Evolutionary conservation across 2,329 filamentous ascomycete species (phyloP).

Genomic region (Alternaria rosae): DNA sequence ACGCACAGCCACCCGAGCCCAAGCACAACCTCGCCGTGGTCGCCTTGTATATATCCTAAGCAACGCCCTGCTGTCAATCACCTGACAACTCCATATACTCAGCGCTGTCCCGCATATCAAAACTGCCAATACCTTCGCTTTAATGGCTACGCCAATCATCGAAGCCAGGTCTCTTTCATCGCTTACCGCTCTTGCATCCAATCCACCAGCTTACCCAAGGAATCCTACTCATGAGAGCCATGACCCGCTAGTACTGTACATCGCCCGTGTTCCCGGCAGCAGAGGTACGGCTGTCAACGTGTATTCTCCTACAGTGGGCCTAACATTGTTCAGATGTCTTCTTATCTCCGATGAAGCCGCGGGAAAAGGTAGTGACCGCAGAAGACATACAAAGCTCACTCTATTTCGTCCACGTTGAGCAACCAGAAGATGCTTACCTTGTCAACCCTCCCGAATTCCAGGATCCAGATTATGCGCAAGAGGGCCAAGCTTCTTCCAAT

Average conservation of each 20-base stretch:
- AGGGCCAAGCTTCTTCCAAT: slow-evolving; percentile 13
- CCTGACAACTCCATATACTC: slow-evolving; percentile 7
- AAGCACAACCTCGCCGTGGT: slow-evolving; percentile 32
- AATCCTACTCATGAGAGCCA: slow-evolving; percentile 74
- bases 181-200: slow-evolving; percentile 80
- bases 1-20: slow-evolving; percentile 40
- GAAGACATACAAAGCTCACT: slow-evolving; percentile 87
- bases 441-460: slow-evolving; percentile 23
- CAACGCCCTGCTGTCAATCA: slow-evolving; percentile 14
- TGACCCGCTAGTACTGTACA: slow-evolving; percentile 83
- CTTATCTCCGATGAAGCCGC: slow-evolving; percentile 87
- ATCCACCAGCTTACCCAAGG: slow-evolving; percentile 85
- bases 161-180: slow-evolving; percentile 85
- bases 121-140: slow-evolving; percentile 20
- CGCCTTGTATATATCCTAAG: slow-evolving; percentile 30
- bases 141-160: slow-evolving; percentile 55
- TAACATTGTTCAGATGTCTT: slow-evolving; percentile 74
- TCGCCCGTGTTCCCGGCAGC: slow-evolving; percentile 90
- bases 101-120: slow-evolving; percentile 12
- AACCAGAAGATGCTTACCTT: slow-evolving; percentile 60
- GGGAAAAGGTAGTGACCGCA: slow-evolving; percentile 84
- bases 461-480: slow-evolving; percentile 21
- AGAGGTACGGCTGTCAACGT: slow-evolving; percentile 66
- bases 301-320: neutral
- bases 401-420: slow-evolving; percentile 87